Evolutionary conservation across 306 rosid genomes (phyloP), one percentile per base, ranked within the genome.

Genomic region (Oxytropis ochrocephala): DNA sequence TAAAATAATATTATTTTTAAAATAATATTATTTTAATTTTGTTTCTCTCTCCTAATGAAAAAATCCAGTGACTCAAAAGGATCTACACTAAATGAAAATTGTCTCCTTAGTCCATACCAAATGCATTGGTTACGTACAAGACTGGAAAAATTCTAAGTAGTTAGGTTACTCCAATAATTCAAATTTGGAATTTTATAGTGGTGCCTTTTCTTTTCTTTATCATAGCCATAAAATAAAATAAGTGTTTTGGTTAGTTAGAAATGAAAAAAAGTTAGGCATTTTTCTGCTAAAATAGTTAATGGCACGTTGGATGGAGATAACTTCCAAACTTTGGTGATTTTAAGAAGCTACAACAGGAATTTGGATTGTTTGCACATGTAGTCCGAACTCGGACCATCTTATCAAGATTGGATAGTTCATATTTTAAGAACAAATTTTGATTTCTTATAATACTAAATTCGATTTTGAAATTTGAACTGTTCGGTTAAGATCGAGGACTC

Each of bases 131-230:
- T 61, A 19, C 29, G 13, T 53, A 36, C 52, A 51, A 44, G 49
- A 44, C 42, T 33, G 7, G 30, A 35, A 54, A 46, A 54, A n/a
- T 58, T 19, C 50, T 30, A 64, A 66, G 27, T 59, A 18, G 75
- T 73, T 78, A 66, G 78, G 70, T 64, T 78, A 64, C 56, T 63
- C 44, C 62, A 54, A 64, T 60, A 24, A 49, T 51, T 77, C 29
- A 32, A 17, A 77, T 33, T 19, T 10, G 32, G 17, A 27, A 43
- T 56, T 12, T 11, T 16, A 76, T 68, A 18, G 3, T 42, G 16
- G 16, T 62, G 29, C 10, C 35, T 74, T 74, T 65, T 10, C 8
- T 5, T 66, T 52, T 70, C 7, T 7, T 41, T 53, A 12, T n/a
- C 30, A 2, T 0, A 14, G 29, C 32, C 9, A 78, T 24, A 47